Evolutionary conservation across 2,329 filamentous ascomycete genomes (phyloP), one percentile per base, ranked within the genome.

Genomic region (Metarhizium album): DNA sequence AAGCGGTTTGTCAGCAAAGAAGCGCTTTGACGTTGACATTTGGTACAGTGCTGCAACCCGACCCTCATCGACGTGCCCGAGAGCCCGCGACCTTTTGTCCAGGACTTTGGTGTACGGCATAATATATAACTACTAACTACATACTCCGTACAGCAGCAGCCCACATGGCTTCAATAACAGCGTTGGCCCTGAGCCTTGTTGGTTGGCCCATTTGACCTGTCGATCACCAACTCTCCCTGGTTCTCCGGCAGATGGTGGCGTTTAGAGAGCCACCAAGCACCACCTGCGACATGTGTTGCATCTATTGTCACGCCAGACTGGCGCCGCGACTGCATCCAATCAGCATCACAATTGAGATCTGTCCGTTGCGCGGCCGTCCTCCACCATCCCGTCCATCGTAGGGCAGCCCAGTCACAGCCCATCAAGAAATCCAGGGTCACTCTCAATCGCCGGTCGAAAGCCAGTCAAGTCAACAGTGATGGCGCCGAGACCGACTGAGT

Each of bases 341-440:
- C 38, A 29, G 18, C n/a, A 42, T n/a, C 0, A 11, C 8, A n/a
- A 23, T 22, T n/a, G 18, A n/a, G n/a, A 42, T 42, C 18, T 42
- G 38, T 18, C 38, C 38, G 4, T 9, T 5, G 16, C 33, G 16
- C 38, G 18, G 18, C 13, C 38, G n/a, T n/a, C 38, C 20, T 24
- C 46, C 29, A 13, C 9, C 22, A 16, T n/a, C n/a, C n/a, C n/a
- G n/a, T n/a, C n/a, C n/a, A n/a, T 3, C 13, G 35, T 47, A 47
- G 46, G 46, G 46, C 46, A 40, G 35, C 29, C 46, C 46, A 47
- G 46, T 47, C 31, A 47, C 20, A 40, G n/a, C 14, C 33, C 9
- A 27, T 16, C 35, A n/a, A 40, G 35, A 16, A 47, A 4, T n/a
- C 16, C 16, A 37, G 16, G 9, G 18, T 11, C n/a, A 22, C 38